Evolutionary conservation across 2,329 filamentous ascomycete genomes (phyloP), one percentile per base, ranked within the genome.

Genomic region (Shiraia sp.): DNA sequence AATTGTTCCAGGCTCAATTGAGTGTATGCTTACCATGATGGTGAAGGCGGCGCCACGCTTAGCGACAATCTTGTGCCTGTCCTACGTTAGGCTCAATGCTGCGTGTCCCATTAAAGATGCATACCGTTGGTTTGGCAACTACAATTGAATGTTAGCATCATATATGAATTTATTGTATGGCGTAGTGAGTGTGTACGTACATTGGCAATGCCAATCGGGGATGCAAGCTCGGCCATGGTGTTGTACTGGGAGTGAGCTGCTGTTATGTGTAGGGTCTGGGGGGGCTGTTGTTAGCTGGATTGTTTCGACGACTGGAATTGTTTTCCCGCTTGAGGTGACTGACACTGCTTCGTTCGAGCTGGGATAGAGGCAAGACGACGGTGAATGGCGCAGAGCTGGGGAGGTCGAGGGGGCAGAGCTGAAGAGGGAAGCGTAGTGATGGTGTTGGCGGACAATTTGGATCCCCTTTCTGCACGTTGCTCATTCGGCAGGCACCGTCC

Each of bases 31-130:
- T 79, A 96, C 93, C 93, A 99, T 99, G 69, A 99, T 96, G 57
- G 93, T 99, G 77, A 99, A 99, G 69, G 91, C 88, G 68, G 93
- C 95, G 77, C 93, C 93, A 76, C 95, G 87, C 75, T 85, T 86
- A 50, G 83, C 83, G 63, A 86, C 83, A 68, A 86, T 86, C 75
- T 86, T 86, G 78, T 86, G 83, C 65, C 81, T 83, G 60, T 51
- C 52, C 42, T 53, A 47, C 22, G 60, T 72, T 69, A 70, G 69
- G 56, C 36, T 47, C 32, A 38, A 36, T 55, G 44, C 26, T 36
- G 43, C 43, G 49, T 41, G 47, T 50, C 38, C 48, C 39, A 27
- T 47, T 12, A 16, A 32, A 40, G 43, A 51, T 46, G 61, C 70
- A 66, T 75, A 82, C 79, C 82, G 79, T 76, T 86, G 83, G 73